Evolutionary conservation across 148 eudicot species (phyloP), one percentile per base, ranked within the genome.

Genomic region (Suaeda aralocaspica): DNA sequence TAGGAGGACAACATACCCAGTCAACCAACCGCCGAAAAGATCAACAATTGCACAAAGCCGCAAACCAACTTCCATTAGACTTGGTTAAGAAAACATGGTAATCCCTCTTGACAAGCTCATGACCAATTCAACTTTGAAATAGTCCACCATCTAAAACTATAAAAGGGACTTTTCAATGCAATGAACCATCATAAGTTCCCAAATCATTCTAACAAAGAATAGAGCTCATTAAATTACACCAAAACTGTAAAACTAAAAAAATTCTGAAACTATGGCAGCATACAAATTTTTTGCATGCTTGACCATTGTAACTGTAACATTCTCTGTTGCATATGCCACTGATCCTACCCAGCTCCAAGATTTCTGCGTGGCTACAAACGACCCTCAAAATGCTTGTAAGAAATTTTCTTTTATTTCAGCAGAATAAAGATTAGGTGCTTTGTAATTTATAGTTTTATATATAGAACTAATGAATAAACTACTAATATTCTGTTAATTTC

Each of bases 281-380:
- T 22, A 34, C 48, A 19, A 12, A 39, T 62, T 62, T 2, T 62
- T 62, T 11, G 67, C 50, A 22, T 63, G 2, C 45, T n/a, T 62
- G 11, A 36, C 66, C 29, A 0, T 62, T 39, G 14, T 22, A 22
- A 28, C 15, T 2, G 28, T 22, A 36, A 39, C 62, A 31, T 53
- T 53, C 4, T 14, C 6, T 39, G 46, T 24, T 0, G 72, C 31
- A 10, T 68, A 53, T 36, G 62, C 60, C 49, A 53, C 72, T 68
- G 50, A 53, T 34, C 63, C 62, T 14, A 36, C 72, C 19, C 62
- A 36, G 33, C 59, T 68, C 30, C 72, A 68, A 34, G 72, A 68
- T 39, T 68, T 53, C 14, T 68, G 72, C 5, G 50, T 68, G 10
- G 72, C 41, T 26, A 56, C 60, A 0, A 9, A 69, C 10, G 69